Base-by-base conservation (phyloP, 352 stramenopile genomes). In the Globisporangium abappressorium region DNA sequence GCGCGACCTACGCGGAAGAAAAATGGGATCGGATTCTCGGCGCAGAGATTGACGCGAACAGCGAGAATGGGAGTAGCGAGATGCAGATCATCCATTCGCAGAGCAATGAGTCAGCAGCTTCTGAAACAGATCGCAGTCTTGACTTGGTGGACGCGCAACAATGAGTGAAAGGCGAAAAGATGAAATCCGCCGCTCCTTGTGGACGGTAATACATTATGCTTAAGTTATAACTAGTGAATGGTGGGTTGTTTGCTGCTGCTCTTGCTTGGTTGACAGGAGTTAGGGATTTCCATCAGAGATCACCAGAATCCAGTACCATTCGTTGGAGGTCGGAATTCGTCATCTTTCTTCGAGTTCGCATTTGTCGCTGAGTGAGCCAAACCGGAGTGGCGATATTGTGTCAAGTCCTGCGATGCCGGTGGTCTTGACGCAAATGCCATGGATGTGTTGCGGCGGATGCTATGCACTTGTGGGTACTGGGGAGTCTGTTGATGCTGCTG, bases 21-120 rank as follows among this genome's bases (percentile, higher is more conserved):
- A 92, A 92, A 66, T 92, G 84, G 84, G 84, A 92, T 70, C 77
- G 76, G 30, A 92, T 92, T 57, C 72, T 92, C 33, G 77, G 70
- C 24, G 63, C 51, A 11, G 73, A 89, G 55, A 64, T 85, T 18
- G 72, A 77, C 33, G 60, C 64, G 14, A 51, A 54, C 9, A 67
- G 57, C 24, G 68, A 55, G 18, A 34, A 41, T 36, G 63, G 22
- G 22, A 58, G 36, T 9, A 62, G 49, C 47, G 41, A 62, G 38
- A 67, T 63, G 47, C 51, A 67, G 51, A 47, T 56, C 41, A 55
- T 47, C 4, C 36, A 62, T 38, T 66, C 59, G n/a, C 49, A 71
- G 51, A 54, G 38, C 53, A 65, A 30, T 15, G 46, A 46, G 18
- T 66, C 57, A 11, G 38, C 34, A 36, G 34, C n/a, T 5, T 70